Evolutionary conservation across 116 monocot genomes (phyloP).

Genomic region (Iris pallida): DNA sequence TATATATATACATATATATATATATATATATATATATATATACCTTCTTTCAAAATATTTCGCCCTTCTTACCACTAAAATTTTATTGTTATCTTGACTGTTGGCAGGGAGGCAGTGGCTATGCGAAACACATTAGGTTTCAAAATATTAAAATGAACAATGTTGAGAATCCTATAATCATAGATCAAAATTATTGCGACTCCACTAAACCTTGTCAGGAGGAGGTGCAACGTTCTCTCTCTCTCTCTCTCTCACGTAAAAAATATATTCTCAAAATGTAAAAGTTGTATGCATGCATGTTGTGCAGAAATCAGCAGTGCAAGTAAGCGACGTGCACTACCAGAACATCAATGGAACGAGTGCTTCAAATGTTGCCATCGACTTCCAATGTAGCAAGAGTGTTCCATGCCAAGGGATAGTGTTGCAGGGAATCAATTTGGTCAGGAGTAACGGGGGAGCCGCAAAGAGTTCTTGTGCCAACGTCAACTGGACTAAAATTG

Average conservation of each 20-base stretch:
- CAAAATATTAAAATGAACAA: constrained; percentile 17
- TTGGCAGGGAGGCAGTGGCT: constrained; percentile 23
- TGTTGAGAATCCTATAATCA: constrained; percentile 23
- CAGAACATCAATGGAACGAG: constrained; percentile 41
- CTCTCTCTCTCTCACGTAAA: background rate
- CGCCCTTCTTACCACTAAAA: too few species aligned
- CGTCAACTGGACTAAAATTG: constrained; percentile 18
- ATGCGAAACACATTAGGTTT: constrained; percentile 14
- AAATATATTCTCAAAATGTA: background rate
- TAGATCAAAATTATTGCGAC: constrained; percentile 26
- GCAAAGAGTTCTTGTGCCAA: constrained; percentile 27
- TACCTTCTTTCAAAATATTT: too few species aligned
- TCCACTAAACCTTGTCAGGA: constrained; percentile 9
- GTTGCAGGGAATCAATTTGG: constrained; percentile 27
- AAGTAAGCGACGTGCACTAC: constrained; percentile 32
- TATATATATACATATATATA: too few species aligned
- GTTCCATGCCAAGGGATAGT: constrained; percentile 24
- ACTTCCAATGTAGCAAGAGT: constrained; percentile 32
- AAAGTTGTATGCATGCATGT: too few species aligned
- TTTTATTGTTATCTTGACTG: background rate
- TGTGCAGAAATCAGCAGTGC: constrained; percentile 32
- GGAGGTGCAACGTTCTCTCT: constrained; percentile 14
- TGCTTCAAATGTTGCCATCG: constrained; percentile 26
- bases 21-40: too few species aligned
- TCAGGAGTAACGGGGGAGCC: background rate